Evolutionary conservation across 345 rosid species (phyloP).

Genomic region (Lumnitzera racemosa): DNA sequence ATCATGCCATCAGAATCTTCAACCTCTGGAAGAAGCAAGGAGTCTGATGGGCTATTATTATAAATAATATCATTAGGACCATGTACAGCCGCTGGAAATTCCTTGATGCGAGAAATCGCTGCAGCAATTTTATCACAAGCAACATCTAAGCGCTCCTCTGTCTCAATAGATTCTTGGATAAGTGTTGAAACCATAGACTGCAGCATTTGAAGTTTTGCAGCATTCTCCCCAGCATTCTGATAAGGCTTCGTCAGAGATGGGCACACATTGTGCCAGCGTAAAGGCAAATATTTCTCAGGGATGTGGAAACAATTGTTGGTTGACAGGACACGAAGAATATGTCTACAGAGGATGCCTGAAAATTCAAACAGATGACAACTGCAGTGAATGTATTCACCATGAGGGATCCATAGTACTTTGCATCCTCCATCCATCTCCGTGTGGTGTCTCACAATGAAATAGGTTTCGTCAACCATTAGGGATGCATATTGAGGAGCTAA

Average conservation of each 20-base stretch:
- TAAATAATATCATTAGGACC: conserved; percentile 18
- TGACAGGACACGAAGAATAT: conserved; percentile 49
- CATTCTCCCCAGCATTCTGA: conserved; percentile 18
- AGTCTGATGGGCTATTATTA: conserved; percentile 32
- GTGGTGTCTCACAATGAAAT: conserved; percentile 48
- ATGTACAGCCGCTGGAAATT: conserved; percentile 27
- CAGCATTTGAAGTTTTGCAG: conserved; percentile 34
- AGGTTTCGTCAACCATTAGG: conserved; percentile 34
- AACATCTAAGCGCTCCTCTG: conserved; percentile 45
- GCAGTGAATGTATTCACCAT: conserved; percentile 45
- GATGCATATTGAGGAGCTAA: conserved; percentile 60
- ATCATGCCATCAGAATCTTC: conserved; percentile 41
- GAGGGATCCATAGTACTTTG: conserved; percentile 47
- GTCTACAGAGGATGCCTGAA: conserved; percentile 57
- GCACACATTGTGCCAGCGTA: conserved; percentile 25
- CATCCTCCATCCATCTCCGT: conserved; percentile 33
- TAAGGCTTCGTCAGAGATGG: conserved; percentile 12
- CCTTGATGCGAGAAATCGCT: conserved; percentile 31
- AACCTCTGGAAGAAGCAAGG: conserved; percentile 37
- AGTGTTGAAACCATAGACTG: conserved; percentile 46
- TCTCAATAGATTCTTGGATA: conserved; percentile 34
- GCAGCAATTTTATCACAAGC: conserved; percentile 44
- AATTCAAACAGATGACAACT: conserved; percentile 49
- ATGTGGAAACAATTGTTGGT: conserved; percentile 54
- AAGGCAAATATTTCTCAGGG: conserved; percentile 40